Conservation (phyloP, 805 yeast genomes). For the Yarrowia sp. region DNA sequence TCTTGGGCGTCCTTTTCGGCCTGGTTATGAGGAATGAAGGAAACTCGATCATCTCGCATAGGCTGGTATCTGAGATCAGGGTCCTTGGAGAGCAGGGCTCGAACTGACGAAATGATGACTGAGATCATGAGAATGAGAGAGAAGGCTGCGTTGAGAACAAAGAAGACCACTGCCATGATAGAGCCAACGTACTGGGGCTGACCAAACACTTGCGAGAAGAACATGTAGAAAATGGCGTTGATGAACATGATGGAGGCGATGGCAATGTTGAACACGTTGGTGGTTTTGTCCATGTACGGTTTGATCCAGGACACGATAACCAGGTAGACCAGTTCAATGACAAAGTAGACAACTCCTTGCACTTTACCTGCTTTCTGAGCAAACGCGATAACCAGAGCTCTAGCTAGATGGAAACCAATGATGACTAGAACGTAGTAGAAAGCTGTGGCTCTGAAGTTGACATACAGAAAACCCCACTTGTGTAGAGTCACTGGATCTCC, state of each 20-base stretch:
- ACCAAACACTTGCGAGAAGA: slow-evolving; percentile 78
- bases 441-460: slow-evolving; percentile 82
- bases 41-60: slow-evolving; percentile 92
- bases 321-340: slow-evolving; percentile 70
- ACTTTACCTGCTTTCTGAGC: slow-evolving; percentile 77
- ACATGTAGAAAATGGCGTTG: slow-evolving; percentile 82
- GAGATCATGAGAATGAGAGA: slow-evolving; percentile 78
- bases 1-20: slow-evolving; percentile 38
- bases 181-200: slow-evolving; percentile 89
- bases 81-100: slow-evolving; percentile 82
- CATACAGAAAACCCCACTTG: slow-evolving; percentile 88
- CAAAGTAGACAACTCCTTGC: slow-evolving; percentile 75
- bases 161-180: slow-evolving; percentile 85
- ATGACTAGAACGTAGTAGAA: slow-evolving; percentile 77
- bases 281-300: slow-evolving; percentile 93
- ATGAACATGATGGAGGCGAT: slow-evolving; percentile 75
- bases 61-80: slow-evolving; percentile 96
- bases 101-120: slow-evolving; percentile 81
- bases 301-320: slow-evolving; percentile 63
- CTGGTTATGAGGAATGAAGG: slow-evolving; percentile 58
- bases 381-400: slow-evolving; percentile 83
- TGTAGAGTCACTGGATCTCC: slow-evolving; percentile 80
- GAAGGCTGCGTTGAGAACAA: slow-evolving; percentile 83
- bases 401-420: slow-evolving; percentile 62
- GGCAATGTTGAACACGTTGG: slow-evolving; percentile 88